Conservation (phyloP, 257 asterid genomes). For the Nicotiana knightiana region DNA sequence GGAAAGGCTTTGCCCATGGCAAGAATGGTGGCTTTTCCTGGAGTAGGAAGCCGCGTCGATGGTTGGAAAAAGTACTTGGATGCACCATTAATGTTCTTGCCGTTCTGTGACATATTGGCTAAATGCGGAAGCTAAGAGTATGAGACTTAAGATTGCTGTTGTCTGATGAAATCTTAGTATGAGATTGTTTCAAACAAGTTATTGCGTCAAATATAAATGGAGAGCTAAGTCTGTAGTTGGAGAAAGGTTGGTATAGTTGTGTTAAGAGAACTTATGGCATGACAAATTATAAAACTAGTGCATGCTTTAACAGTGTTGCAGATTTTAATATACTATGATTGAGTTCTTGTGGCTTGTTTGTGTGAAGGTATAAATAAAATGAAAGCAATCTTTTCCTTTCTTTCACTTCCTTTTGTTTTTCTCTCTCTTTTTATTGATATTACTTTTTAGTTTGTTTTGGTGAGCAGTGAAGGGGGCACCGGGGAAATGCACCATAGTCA, state of each 20-base stretch:
- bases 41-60: constrained; percentile 36
- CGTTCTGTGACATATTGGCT: constrained; percentile 41
- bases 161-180: constrained; percentile 14
- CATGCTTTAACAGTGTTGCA: not conserved
- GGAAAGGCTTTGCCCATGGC: constrained; percentile 89
- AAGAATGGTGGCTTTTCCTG: constrained; percentile 76
- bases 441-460: not conserved
- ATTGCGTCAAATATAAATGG: not conserved
- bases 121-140: not conserved
- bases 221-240: not conserved
- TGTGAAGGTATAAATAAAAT: not conserved
- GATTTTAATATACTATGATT: not conserved
- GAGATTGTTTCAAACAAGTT: constrained; percentile 19
- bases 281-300: not conserved
- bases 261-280: not conserved
- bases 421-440: not conserved
- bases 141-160: not conserved
- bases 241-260: constrained; percentile 4
- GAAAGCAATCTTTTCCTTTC: not conserved
- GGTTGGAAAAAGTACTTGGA: not conserved
- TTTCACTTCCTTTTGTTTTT: not conserved
- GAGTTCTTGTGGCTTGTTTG: not conserved
- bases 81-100: constrained; percentile 20
- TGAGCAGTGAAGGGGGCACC: too few species aligned
- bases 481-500: not conserved